phyloP scores from a whole-genome alignment of 1,284 basidiomycete genomes.

The Tilletia setariae region DNA sequence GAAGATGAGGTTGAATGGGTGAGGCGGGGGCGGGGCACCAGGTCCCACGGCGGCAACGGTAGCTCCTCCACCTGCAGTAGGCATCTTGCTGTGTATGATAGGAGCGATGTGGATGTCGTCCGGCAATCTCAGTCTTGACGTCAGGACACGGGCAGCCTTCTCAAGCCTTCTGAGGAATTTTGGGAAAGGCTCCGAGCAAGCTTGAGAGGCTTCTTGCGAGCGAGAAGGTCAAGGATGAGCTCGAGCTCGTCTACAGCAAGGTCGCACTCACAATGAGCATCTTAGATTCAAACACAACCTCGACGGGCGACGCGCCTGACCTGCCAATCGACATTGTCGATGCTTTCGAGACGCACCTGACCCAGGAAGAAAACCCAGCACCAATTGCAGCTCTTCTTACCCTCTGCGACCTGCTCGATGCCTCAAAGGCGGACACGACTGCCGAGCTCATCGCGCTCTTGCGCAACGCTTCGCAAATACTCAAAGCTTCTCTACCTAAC shows the following conservation, averaged over 20 bases:
- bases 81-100: neutral
- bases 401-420: slow-evolving; percentile 71
- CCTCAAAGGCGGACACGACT: slow-evolving; percentile 80
- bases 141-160: too few relatives aligned
- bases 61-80: slow-evolving; percentile 3
- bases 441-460: slow-evolving; percentile 82
- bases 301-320: neutral
- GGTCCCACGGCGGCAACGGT: slow-evolving; percentile 4
- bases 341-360: slow-evolving; percentile 38
- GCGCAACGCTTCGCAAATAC: slow-evolving; percentile 67
- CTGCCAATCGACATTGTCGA: slow-evolving; percentile 40
- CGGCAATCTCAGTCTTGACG: neutral
- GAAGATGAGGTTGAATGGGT: slow-evolving; percentile 58
- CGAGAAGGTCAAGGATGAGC: slow-evolving; percentile 4
- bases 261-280: neutral
- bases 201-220: neutral
- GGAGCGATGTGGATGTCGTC: neutral
- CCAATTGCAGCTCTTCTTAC: slow-evolving; percentile 82
- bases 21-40: slow-evolving; percentile 4
- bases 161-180: too few relatives aligned
- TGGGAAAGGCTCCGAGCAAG: slow-evolving; percentile 2
- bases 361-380: slow-evolving; percentile 66
- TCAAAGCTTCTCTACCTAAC: slow-evolving; percentile 69
- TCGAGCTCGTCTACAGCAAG: neutral
- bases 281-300: neutral